phyloP scores from a whole-genome alignment of 768 basidiomycete genomes.

The Mycena galericulata region DNA sequence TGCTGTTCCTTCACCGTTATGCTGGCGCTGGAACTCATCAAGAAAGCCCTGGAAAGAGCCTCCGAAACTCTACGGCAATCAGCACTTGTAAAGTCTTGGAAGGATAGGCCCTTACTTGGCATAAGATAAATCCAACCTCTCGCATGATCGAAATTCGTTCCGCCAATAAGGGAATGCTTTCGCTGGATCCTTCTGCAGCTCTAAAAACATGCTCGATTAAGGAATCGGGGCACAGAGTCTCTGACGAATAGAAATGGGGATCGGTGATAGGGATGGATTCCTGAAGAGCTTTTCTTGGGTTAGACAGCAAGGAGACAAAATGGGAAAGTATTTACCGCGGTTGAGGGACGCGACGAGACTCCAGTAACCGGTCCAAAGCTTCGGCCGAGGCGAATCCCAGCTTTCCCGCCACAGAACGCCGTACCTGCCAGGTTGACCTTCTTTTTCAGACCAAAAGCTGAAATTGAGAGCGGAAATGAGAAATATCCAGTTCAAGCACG shows the following conservation, averaged over 20 bases:
- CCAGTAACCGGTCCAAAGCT: slow-evolving; percentile 87
- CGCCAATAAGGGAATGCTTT: slow-evolving; percentile 75
- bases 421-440: slow-evolving; percentile 70
- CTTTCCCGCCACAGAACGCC: slow-evolving; percentile 83
- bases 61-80: slow-evolving; percentile 20
- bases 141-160: slow-evolving; percentile 85
- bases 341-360: slow-evolving; percentile 87
- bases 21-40: slow-evolving; percentile 65
- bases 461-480: slow-evolving; percentile 89
- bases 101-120: slow-evolving; percentile 60
- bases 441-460: slow-evolving; percentile 87
- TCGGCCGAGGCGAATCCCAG: slow-evolving; percentile 66
- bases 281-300: slow-evolving; percentile 65
- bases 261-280: slow-evolving; percentile 85
- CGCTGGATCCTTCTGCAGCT: slow-evolving; percentile 64
- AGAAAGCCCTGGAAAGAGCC: slow-evolving; percentile 72
- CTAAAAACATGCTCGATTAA: slow-evolving; percentile 79
- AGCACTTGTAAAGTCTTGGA: neutral
- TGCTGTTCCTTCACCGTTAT: slow-evolving; percentile 70
- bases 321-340: slow-evolving; percentile 62
- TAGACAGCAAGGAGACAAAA: slow-evolving; percentile 8
- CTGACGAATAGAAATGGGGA: slow-evolving; percentile 83
- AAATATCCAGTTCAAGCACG: slow-evolving; percentile 87
- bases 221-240: slow-evolving; percentile 75
- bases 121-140: slow-evolving; percentile 79